These are phyloP conservation scores for Ceratorhiza oryzae-sativae DNA, from an alignment of 1,284 basidiomycete genomes.

Conservation along the genomic window DNA sequence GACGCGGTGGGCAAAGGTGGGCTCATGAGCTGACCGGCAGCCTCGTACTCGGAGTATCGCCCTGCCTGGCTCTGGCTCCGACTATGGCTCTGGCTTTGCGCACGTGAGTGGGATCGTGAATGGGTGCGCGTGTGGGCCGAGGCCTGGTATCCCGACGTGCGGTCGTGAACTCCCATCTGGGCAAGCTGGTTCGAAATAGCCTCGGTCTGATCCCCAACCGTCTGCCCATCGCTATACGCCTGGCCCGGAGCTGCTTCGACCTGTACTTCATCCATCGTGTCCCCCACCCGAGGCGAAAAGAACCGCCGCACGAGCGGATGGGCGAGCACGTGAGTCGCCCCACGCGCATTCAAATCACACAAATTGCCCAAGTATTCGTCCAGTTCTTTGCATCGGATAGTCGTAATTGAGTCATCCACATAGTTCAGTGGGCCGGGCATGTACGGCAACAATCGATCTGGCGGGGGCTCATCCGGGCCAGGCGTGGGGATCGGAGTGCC, in stretches of 20 bases:
- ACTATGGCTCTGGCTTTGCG: slow-evolving; percentile 35
- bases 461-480: slow-evolving; percentile 54
- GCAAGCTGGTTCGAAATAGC: slow-evolving; percentile 6
- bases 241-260: slow-evolving; percentile 49
- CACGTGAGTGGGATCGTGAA: slow-evolving; percentile 16
- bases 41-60: slow-evolving; percentile 42
- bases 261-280: slow-evolving; percentile 74
- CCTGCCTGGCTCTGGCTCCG: slow-evolving; percentile 40
- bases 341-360: slow-evolving; percentile 67
- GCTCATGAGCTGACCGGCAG: slow-evolving; percentile 23
- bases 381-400: slow-evolving; percentile 81
- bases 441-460: slow-evolving; percentile 80
- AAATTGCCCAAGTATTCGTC: slow-evolving; percentile 88
- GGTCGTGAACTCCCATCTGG: slow-evolving; percentile 39
- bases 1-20: slow-evolving; percentile 59
- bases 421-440: slow-evolving; percentile 92
- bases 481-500: slow-evolving; percentile 46
- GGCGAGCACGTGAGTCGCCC: slow-evolving; percentile 81
- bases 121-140: slow-evolving; percentile 45
- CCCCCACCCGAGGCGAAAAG: slow-evolving; percentile 86
- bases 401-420: slow-evolving; percentile 87
- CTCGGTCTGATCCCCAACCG: slow-evolving; percentile 3
- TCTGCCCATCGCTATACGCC: slow-evolving; percentile 30
- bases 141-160: slow-evolving; percentile 16
- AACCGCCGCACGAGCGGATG: slow-evolving; percentile 84